These are phyloP conservation scores for Aegilops speltoides DNA, from an alignment of 176 grass and related monocot species.

Conservation along the genomic window DNA sequence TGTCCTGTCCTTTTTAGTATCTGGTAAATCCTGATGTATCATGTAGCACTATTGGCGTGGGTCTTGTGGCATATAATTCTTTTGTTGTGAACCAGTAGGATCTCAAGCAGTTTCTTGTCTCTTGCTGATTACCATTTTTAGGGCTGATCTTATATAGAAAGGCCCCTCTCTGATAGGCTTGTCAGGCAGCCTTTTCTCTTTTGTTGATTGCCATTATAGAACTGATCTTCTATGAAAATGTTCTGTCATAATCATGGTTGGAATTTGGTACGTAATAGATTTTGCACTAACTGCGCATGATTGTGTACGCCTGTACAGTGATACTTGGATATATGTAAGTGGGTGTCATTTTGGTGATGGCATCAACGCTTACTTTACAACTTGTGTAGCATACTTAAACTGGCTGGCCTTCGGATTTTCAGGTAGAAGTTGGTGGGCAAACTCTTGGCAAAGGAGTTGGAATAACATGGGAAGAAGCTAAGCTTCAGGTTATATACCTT, in stretches of 20 bases:
- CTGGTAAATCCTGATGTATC: conserved; percentile 12
- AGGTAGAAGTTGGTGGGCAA: conserved; percentile 84
- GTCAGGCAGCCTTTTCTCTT: too few relatives aligned
- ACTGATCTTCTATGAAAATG: not conserved
- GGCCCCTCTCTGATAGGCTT: too few relatives aligned
- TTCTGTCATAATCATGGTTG: not conserved
- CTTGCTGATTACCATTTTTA: too few relatives aligned
- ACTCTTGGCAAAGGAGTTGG: conserved; percentile 67
- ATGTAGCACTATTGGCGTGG: not conserved
- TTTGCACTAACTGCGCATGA: not conserved
- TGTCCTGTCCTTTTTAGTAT: not conserved
- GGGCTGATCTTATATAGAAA: too few relatives aligned
- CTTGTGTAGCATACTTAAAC: not conserved
- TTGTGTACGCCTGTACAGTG: not conserved
- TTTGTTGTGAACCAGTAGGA: not conserved
- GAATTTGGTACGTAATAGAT: not conserved
- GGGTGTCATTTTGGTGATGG: not conserved
- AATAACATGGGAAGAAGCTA: conserved; percentile 91
- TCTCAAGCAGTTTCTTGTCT: too few relatives aligned
- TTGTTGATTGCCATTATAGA: not conserved
- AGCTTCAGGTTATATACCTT: conserved; percentile 55
- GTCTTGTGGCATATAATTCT: not conserved
- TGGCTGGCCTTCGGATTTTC: conserved; percentile 14
- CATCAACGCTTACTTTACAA: not conserved
- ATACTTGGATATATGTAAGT: not conserved